Percentiles rank a stretch among this genome's conserved stretches.
These are phyloP conservation scores for Centrapalus pauciflorus DNA, from an alignment of 129 eudicot genomes.

Conservation along the genomic window DNA sequence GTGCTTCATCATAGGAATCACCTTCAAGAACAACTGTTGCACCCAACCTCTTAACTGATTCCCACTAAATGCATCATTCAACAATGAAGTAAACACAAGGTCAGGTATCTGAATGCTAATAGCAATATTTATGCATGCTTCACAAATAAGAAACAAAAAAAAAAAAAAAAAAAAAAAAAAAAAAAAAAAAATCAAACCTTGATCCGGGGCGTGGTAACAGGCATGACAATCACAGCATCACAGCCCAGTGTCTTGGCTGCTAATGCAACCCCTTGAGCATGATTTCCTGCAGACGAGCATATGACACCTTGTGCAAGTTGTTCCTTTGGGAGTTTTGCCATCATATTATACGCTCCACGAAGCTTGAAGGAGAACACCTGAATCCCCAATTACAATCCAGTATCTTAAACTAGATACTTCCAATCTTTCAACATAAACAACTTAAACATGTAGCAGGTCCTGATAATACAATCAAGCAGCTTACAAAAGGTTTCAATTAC, in stretches of 20 bases:
- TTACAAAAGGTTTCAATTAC: neutral
- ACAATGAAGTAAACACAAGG: neutral
- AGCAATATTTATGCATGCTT: no score
- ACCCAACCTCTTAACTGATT: conserved; percentile 81
- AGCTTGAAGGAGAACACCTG: conserved; percentile 96
- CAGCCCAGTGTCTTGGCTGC: conserved; percentile 87
- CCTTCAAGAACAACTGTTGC: conserved; percentile 96
- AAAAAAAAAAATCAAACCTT: conserved; percentile 42
- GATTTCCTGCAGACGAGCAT: conserved; percentile 98
- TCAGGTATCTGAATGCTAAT: conserved; percentile 8
- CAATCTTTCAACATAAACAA: neutral
- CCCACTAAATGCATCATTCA: conserved; percentile 54
- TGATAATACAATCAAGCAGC: neutral
- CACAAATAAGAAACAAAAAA: neutral
- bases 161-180: neutral
- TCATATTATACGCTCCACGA: conserved; percentile 98
- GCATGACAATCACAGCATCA: conserved; percentile 93
- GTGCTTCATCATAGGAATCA: conserved; percentile 97
- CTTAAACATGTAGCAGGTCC: neutral
- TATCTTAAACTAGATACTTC: neutral
- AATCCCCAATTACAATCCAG: neutral
- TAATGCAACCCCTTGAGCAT: conserved; percentile 97
- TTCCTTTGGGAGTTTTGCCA: conserved; percentile 88
- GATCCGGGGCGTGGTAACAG: conserved; percentile 91
- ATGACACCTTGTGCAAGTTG: conserved; percentile 79